Conservation (phyloP, 116 monocot genomes). For the Iris pallida region DNA sequence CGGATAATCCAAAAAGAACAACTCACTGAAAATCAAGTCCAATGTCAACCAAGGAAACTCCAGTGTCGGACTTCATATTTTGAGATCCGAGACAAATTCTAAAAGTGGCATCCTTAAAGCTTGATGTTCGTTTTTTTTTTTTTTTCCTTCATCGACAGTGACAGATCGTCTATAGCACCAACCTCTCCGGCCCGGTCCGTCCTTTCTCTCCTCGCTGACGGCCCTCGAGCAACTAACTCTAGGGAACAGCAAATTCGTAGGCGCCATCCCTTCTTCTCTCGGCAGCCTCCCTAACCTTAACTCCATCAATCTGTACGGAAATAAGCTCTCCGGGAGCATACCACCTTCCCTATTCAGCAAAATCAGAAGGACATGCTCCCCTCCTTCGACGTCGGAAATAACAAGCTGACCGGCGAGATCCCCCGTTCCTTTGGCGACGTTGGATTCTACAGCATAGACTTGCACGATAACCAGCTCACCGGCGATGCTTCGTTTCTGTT, state of each 20-base stretch:
- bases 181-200: background rate
- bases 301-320: background rate
- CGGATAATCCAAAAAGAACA: no score
- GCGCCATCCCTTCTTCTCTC: background rate
- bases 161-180: no score
- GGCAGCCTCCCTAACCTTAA: slow-evolving; percentile 2
- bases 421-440: background rate
- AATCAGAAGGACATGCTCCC: background rate
- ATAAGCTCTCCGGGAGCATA: background rate
- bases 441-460: background rate
- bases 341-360: background rate
- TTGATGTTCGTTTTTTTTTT: no score
- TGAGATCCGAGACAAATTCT: no score
- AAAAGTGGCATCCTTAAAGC: no score
- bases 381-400: background rate
- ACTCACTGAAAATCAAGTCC: no score
- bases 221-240: background rate
- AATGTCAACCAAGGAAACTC: no score
- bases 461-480: background rate
- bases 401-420: background rate
- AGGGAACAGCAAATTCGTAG: background rate
- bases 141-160: no score
- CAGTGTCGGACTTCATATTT: no score
- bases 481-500: slow-evolving; percentile 20
- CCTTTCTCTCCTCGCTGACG: background rate